Conservation (phyloP, 345 rosid species). For the Carallia brachiata region DNA sequence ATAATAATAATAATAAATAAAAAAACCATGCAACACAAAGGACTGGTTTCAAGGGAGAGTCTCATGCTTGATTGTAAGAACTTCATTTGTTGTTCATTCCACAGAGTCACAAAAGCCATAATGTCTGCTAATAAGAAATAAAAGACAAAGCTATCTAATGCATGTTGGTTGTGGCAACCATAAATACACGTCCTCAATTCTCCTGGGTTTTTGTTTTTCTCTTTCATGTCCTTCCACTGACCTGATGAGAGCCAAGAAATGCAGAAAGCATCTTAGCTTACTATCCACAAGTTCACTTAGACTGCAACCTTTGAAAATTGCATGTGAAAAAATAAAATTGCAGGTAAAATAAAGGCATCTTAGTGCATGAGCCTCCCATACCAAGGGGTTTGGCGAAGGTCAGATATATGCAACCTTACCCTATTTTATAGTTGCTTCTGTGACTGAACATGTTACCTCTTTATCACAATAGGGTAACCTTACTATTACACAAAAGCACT, state of each 20-base stretch:
- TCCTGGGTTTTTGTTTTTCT: not conserved
- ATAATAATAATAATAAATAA: no score
- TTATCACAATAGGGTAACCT: no score
- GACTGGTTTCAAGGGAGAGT: not conserved
- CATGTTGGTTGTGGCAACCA: not conserved
- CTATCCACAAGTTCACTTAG: not conserved
- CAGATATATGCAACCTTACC: no score
- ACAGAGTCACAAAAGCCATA: not conserved
- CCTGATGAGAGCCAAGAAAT: not conserved
- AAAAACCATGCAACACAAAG: not conserved
- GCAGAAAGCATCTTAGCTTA: no score
- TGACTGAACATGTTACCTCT: no score
- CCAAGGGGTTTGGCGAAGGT: no score
- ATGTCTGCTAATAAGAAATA: conserved; percentile 5
- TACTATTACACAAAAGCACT: no score
- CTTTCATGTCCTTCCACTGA: not conserved
- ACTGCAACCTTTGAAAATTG: not conserved
- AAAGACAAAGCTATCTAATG: not conserved
- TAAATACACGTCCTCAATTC: not conserved
- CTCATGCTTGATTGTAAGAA: not conserved
- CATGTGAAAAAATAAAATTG: no score
- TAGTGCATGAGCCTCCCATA: no score
- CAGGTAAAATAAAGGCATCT: no score
- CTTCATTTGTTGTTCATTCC: not conserved
- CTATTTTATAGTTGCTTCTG: no score